A percentile compares a stretch with the other conserved stretches of the same genome.
Conservation (phyloP, 208 protist genomes). For the Vickermania spadyakhi region DNA sequence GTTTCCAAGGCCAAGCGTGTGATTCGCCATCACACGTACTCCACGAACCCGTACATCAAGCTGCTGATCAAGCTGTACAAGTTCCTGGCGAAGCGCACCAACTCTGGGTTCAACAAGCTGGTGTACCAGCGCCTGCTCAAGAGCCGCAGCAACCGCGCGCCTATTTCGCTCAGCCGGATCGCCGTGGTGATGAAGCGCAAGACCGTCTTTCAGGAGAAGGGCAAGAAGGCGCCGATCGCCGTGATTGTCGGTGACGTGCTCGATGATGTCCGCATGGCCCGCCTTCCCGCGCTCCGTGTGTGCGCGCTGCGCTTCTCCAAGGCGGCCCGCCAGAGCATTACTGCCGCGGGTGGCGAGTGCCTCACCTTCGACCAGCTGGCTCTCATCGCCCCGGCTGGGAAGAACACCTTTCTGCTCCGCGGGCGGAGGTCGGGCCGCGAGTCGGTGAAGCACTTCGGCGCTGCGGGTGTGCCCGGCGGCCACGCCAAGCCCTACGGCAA, state of each 20-base stretch:
- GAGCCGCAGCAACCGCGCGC: conserved; percentile 94
- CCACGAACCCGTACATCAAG: conserved; percentile 96
- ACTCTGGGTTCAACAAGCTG: conserved; percentile 97
- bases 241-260: conserved; percentile 98
- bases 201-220: conserved; percentile 62
- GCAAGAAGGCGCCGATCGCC: conserved; percentile 90
- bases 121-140: conserved; percentile 96
- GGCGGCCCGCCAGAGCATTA: conserved; percentile 96
- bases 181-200: conserved; percentile 91
- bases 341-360: conserved; percentile 96
- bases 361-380: conserved; percentile 99
- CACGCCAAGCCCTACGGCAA: conserved; percentile 87
- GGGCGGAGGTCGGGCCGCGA: conserved; percentile 93
- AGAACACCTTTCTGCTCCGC: conserved; percentile 97
- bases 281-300: conserved; percentile 93
- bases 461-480: conserved; percentile 90
- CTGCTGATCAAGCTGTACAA: conserved; percentile 99
- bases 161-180: conserved; percentile 95
- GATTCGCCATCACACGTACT: conserved; percentile 92
- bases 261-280: conserved; percentile 97
- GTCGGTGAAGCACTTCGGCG: conserved; percentile 98
- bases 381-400: conserved; percentile 94
- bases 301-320: conserved; percentile 99
- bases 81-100: conserved; percentile 98
- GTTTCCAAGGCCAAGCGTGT: conserved; percentile 87